These are phyloP conservation scores for Chlorella variabilis DNA, from an alignment of 163 green algal species.

Conservation along the genomic window DNA sequence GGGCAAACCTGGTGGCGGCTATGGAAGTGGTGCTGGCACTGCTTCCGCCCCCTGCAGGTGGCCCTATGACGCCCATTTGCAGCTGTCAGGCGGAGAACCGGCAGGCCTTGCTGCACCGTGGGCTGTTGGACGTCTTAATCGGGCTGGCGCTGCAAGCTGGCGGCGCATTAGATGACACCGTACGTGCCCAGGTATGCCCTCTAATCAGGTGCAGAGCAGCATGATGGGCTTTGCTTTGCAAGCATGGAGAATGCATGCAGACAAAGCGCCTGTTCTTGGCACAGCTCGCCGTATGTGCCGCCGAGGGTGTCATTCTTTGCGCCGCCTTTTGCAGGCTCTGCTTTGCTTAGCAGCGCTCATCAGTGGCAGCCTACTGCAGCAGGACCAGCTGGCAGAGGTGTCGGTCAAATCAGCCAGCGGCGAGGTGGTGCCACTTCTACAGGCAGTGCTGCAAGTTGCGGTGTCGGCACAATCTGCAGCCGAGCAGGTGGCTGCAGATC, in stretches of 20 bases:
- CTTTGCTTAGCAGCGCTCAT: slow-evolving; percentile 20
- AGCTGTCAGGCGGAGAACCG: slow-evolving; percentile 9
- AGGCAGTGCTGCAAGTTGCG: slow-evolving; percentile 10
- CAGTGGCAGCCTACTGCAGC: slow-evolving; percentile 12
- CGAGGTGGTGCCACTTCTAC: slow-evolving; percentile 9
- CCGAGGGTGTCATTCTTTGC: not conserved
- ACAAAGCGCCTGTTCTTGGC: no score
- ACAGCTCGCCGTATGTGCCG: no score
- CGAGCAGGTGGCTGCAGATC: slow-evolving; percentile 14
- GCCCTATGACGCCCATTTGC: not conserved
- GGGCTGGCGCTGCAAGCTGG: slow-evolving; percentile 48
- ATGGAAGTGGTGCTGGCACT: slow-evolving; percentile 31
- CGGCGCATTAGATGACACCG: slow-evolving; percentile 51
- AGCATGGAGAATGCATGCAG: no score
- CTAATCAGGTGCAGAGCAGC: no score
- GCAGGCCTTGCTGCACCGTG: slow-evolving; percentile 27
- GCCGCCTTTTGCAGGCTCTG: slow-evolving; percentile 6
- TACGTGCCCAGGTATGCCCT: slow-evolving; percentile 25
- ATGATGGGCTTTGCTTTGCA: no score
- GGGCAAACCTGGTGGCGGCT: slow-evolving; percentile 19
- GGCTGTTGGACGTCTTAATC: slow-evolving; percentile 7
- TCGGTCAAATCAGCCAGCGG: not conserved
- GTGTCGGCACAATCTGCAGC: not conserved
- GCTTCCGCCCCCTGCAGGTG: not conserved
- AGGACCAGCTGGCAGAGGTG: slow-evolving; percentile 17